Conservation (phyloP, 2,329 filamentous ascomycete genomes). For the Pezicula carpinea region DNA sequence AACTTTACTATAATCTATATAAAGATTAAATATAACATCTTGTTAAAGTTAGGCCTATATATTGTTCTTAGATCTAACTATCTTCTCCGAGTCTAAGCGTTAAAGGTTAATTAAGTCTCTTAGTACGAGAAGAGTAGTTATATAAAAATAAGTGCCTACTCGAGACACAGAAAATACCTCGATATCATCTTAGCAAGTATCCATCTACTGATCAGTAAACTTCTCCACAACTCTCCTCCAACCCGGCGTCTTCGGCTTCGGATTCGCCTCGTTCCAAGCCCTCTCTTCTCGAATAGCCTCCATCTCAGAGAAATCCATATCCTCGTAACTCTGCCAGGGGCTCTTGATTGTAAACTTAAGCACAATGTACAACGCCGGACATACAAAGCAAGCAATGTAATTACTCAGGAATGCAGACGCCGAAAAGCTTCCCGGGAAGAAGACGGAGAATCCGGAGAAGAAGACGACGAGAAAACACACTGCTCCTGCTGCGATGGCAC, state of each 20-base stretch:
- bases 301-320: conserved; percentile 1
- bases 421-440: conserved; percentile 38
- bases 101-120: no score
- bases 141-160: no score
- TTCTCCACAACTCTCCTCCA: conserved; percentile 1
- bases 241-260: background rate
- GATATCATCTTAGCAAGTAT: no score
- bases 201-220: conserved; percentile 1
- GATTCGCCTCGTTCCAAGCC: background rate
- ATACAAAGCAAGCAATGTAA: conserved; percentile 1
- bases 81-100: no score
- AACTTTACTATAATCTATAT: no score
- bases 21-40: no score
- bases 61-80: no score
- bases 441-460: conserved; percentile 63
- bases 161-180: no score
- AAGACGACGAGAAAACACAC: conserved; percentile 56
- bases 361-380: background rate
- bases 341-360: conserved; percentile 1
- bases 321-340: background rate
- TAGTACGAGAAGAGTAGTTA: no score
- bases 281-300: background rate
- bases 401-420: background rate
- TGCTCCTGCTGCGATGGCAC: conserved; percentile 24
- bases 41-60: no score